Base-by-base conservation (phyloP, 352 stramenopile genomes). In the Phytophthora niederhauseri region DNA sequence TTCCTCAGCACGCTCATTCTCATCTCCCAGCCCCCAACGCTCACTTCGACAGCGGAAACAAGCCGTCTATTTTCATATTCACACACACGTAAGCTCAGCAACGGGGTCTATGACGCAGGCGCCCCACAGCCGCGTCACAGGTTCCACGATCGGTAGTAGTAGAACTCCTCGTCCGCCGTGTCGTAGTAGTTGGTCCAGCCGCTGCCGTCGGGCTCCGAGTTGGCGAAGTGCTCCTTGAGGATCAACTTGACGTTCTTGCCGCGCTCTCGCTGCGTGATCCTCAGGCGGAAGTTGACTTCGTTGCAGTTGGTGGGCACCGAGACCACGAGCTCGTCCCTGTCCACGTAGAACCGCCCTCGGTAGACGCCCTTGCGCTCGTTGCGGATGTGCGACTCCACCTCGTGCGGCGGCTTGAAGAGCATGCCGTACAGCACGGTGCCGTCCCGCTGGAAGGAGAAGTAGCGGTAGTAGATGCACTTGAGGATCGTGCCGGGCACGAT, bases 381-480 rank as follows among this genome's bases (percentile, higher is more conserved):
- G 34, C 75, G 64, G 20, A 81, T 66, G 38, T 87, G 70, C 30
- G 77, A 56, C 19, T 69, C 61, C 3, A 76, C 72, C 28, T 93
- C 83, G 57, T 91, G 80, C 19, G 87, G 87, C 11, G 82, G 68
- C 62, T 87, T 88, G 65, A 93, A 91, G 38, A 92, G 74, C 85
- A 94, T 93, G 0, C 75, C 82, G 59, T 94, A 94, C 9, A 93
- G 66, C 49, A 94, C 84, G 0, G 82, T 80, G 26, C 85, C 87
- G 51, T 95, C 79, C 34, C 82, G 76, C 56, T 91, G 82, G 71
- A 95, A 95, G 19, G 76, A 86, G 31, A 95, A 92, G 67, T 93
- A 93, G 50, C 87, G 83, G 72, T 95, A 95, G 73, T 95, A 93
- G 26, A 93, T 78, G 38, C 89, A 85, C 62, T 90, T 84, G 11